Evolutionary conservation across 371 early-diverging fungal species (phyloP).

Genomic region (Mucor indicus): DNA sequence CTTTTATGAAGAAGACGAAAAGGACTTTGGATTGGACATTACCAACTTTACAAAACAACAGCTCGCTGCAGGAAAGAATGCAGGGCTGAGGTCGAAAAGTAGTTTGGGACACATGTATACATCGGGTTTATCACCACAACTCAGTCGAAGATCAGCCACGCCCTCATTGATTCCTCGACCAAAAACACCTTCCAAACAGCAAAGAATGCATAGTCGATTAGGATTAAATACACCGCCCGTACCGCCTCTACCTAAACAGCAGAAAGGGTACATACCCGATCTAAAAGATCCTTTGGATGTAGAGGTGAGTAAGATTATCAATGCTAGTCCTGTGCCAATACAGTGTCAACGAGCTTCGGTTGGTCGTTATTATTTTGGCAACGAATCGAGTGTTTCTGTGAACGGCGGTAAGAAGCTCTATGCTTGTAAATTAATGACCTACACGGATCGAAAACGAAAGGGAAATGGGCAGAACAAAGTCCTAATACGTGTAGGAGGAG

Average conservation of each 20-base stretch:
- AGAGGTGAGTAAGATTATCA: conserved; percentile 57
- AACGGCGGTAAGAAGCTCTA: conserved; percentile 48
- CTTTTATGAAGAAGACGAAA: conserved; percentile 26
- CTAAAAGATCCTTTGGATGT: conserved; percentile 54
- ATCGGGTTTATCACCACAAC: conserved; percentile 15
- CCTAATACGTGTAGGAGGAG: conserved; percentile 66
- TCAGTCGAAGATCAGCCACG: conserved; percentile 24
- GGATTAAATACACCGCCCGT: conserved; percentile 25
- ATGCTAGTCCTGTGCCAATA: conserved; percentile 50
- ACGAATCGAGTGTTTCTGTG: conserved; percentile 38
- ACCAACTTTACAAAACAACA: neutral
- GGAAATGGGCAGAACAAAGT: conserved; percentile 46
- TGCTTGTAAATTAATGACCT: conserved; percentile 49
- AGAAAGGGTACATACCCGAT: too few species aligned
- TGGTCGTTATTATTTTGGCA: conserved; percentile 61
- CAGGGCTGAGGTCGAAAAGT: conserved; percentile 24
- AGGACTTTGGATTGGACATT: conserved; percentile 15
- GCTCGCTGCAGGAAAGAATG: neutral
- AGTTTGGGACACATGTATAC: conserved; percentile 27
- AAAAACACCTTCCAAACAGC: conserved; percentile 34
- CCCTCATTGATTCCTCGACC: conserved; percentile 51
- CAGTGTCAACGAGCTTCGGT: conserved; percentile 43
- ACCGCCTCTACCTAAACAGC: conserved; percentile 24
- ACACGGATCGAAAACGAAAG: conserved; percentile 23
- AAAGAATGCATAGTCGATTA: neutral